These are phyloP conservation scores for Cyberlindnera veronae DNA, from an alignment of 805 yeast species.

Conservation along the genomic window DNA sequence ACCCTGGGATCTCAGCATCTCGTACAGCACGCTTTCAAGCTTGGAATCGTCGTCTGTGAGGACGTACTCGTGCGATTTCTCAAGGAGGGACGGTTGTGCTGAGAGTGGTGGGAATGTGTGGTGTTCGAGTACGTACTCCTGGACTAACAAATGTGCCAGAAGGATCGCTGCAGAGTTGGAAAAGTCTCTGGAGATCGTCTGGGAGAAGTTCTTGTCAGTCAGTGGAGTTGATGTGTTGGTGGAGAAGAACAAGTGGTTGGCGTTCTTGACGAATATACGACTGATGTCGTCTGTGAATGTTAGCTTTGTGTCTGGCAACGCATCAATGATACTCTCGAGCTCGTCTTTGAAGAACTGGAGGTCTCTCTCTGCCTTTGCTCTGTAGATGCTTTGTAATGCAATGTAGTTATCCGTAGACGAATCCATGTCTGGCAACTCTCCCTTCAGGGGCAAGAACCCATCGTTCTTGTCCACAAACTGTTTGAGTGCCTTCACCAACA, in stretches of 20 bases:
- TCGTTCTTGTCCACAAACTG: conserved; percentile 41
- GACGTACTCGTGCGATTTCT: conserved; percentile 3
- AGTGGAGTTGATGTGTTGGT: conserved; percentile 6
- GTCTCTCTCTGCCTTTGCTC: conserved; percentile 52
- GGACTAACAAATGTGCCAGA: conserved; percentile 14
- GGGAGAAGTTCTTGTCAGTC: conserved; percentile 8
- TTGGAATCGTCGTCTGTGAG: conserved; percentile 16
- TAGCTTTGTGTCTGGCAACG: too few relatives aligned
- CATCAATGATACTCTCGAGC: conserved; percentile 28
- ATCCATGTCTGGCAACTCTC: conserved; percentile 85
- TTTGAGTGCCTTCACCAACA: conserved; percentile 50
- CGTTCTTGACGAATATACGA: conserved; percentile 58
- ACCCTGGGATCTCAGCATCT: conserved; percentile 40
- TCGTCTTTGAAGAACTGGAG: conserved; percentile 34
- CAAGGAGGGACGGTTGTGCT: not conserved
- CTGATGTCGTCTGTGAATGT: conserved; percentile 32
- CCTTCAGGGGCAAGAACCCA: conserved; percentile 62
- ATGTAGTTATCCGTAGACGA: conserved; percentile 65
- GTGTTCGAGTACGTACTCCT: conserved; percentile 6
- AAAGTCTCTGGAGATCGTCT: conserved; percentile 1
- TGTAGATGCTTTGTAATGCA: conserved; percentile 53
- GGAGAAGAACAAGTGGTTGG: conserved; percentile 38
- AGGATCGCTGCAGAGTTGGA: conserved; percentile 13
- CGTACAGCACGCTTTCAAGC: conserved; percentile 38
- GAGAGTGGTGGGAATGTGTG: conserved; percentile 10